Conservation (phyloP, 495 filamentous ascomycete species). For the Hypoxylon cercidicola region DNA sequence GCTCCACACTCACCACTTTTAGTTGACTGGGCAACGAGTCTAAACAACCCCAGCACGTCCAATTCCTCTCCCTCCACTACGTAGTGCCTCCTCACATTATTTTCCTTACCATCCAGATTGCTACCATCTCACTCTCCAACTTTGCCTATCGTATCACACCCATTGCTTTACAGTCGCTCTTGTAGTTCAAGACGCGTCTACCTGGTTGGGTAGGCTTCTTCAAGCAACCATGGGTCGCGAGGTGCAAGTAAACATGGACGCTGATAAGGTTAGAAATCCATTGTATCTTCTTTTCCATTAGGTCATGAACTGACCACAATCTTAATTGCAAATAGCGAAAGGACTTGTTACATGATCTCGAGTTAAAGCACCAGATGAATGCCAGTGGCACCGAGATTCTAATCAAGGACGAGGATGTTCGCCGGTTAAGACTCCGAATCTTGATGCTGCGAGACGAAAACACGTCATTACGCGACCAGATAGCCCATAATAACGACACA, state of each 20-base stretch:
- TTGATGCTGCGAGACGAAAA: constrained; percentile 78
- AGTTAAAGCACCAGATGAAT: constrained; percentile 72
- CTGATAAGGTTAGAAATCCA: constrained; percentile 48
- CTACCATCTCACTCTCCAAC: constrained; percentile 7
- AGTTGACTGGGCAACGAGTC: constrained; percentile 43
- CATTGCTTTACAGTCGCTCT: not conserved
- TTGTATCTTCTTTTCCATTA: not conserved
- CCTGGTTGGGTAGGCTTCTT: constrained; percentile 39
- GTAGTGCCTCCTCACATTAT: constrained; percentile 9
- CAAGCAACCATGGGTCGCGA: constrained; percentile 40
- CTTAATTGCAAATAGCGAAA: constrained; percentile 38
- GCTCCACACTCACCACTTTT: constrained; percentile 29
- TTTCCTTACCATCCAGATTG: not conserved
- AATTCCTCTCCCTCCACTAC: constrained; percentile 23
- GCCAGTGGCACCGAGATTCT: constrained; percentile 67
- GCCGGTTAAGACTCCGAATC: constrained; percentile 71
- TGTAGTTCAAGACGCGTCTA: constrained; percentile 30
- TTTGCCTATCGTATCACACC: not conserved
- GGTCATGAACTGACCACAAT: constrained; percentile 21
- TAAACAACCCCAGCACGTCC: constrained; percentile 36
- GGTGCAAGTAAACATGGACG: constrained; percentile 53
- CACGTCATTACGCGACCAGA: constrained; percentile 47
- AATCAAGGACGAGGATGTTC: constrained; percentile 72
- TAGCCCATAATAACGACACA: constrained; percentile 61
- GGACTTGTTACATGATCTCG: constrained; percentile 60